phyloP scores from a whole-genome alignment of 192 early-diverging fungal genomes.

The Podila minutissima region DNA sequence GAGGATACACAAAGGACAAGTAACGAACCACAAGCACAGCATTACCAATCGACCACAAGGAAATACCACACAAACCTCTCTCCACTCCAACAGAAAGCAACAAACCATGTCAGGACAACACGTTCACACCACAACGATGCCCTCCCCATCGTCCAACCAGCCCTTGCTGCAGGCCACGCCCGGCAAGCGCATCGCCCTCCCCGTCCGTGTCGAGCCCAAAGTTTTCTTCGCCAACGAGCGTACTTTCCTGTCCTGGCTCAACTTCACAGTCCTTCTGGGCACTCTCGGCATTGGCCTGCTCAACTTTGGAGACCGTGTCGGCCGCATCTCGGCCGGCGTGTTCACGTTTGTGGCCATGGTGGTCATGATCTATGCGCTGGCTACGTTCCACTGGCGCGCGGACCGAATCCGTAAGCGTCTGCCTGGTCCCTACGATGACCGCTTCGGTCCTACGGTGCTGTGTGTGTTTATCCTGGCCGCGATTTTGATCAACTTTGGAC shows the following conservation, averaged over 20 bases:
- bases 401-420: conserved; percentile 72
- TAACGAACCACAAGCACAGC: too few species aligned
- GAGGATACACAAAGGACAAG: too few species aligned
- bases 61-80: neutral
- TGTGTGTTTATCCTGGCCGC: conserved; percentile 72
- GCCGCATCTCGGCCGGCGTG: conserved; percentile 61
- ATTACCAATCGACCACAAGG: neutral
- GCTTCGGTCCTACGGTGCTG: conserved; percentile 75
- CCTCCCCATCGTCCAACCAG: conserved; percentile 24
- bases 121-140: conserved; percentile 26
- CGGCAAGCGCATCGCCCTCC: conserved; percentile 78
- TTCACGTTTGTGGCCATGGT: conserved; percentile 72
- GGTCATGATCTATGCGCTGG: conserved; percentile 83
- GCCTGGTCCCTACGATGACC: conserved; percentile 80
- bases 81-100: neutral
- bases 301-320: conserved; percentile 83
- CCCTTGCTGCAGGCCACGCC: conserved; percentile 41
- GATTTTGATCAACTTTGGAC: conserved; percentile 75
- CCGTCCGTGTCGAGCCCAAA: conserved; percentile 87
- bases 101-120: conserved; percentile 17
- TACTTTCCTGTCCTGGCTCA: conserved; percentile 91
- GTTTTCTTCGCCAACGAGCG: conserved; percentile 97
- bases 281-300: conserved; percentile 80
- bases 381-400: conserved; percentile 80
- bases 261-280: conserved; percentile 82